Evolutionary conservation across 169 alveolate genomes (phyloP).

Genomic region (Plasmodium vinckei): DNA sequence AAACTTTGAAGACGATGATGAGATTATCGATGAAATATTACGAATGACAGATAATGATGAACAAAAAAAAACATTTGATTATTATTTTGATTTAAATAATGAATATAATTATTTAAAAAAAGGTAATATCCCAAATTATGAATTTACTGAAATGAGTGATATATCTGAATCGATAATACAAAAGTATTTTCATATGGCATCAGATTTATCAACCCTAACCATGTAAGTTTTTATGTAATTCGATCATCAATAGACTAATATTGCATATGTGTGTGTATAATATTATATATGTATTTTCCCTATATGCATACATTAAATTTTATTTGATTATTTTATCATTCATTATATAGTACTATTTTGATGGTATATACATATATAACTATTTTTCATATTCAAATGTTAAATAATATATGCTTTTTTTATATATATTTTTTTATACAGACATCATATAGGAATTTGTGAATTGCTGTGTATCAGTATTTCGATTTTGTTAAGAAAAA

Average conservation of each 20-base stretch:
- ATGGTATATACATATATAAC: too few relatives aligned
- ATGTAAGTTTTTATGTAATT: constrained; percentile 27
- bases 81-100: constrained; percentile 41
- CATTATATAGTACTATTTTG: too few relatives aligned
- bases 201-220: constrained; percentile 70
- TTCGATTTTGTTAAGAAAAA: constrained; percentile 47
- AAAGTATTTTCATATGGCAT: constrained; percentile 63
- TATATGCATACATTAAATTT: too few relatives aligned
- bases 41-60: constrained; percentile 22
- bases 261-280: neutral
- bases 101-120: constrained; percentile 56
- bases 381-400: too few relatives aligned
- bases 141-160: constrained; percentile 52
- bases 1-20: constrained; percentile 54
- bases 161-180: constrained; percentile 56
- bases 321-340: too few relatives aligned
- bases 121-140: constrained; percentile 34
- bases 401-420: neutral
- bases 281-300: neutral
- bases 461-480: constrained; percentile 70
- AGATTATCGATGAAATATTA: constrained; percentile 43
- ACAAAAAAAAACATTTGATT: constrained; percentile 14
- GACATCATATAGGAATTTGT: constrained; percentile 72
- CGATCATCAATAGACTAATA: too few relatives aligned
- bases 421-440: neutral